Evolutionary conservation across 1,284 basidiomycete species (phyloP).

Genomic region (Filobasidium uniguttulatum): DNA sequence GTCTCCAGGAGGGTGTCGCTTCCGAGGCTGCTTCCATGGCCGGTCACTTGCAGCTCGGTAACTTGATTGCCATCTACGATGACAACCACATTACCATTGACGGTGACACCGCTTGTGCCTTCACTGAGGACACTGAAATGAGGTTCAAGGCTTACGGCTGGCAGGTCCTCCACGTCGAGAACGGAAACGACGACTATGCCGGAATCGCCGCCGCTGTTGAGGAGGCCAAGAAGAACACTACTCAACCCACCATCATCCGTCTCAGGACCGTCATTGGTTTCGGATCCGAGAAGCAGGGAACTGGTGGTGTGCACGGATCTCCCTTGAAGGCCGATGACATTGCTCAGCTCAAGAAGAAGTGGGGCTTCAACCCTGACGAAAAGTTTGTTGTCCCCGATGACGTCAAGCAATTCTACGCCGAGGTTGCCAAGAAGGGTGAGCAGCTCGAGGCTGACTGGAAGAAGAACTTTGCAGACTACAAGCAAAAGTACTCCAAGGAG

Average conservation of each 20-base stretch:
- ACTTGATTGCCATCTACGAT: conserved; percentile 82
- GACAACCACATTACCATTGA: conserved; percentile 94
- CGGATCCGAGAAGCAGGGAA: conserved; percentile 82
- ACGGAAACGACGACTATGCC: conserved; percentile 74
- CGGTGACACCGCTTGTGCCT: conserved; percentile 78
- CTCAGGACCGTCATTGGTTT: conserved; percentile 84
- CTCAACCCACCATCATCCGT: conserved; percentile 74
- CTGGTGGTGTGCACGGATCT: conserved; percentile 81
- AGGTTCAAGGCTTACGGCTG: conserved; percentile 85
- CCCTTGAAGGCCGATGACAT: conserved; percentile 91
- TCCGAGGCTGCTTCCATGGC: conserved; percentile 82
- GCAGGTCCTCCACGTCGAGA: conserved; percentile 72
- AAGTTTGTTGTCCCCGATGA: conserved; percentile 66
- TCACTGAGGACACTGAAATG: conserved; percentile 83
- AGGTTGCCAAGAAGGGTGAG: conserved; percentile 57
- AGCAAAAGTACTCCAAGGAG: conserved; percentile 64
- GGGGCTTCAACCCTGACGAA: conserved; percentile 66
- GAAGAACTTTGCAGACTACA: conserved; percentile 55
- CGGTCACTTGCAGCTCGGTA: conserved; percentile 82
- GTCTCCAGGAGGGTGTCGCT: conserved; percentile 89
- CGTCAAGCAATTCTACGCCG: conserved; percentile 56
- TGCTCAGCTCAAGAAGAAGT: conserved; percentile 65
- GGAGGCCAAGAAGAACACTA: conserved; percentile 58
- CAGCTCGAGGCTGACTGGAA: conserved; percentile 65
- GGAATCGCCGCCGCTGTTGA: conserved; percentile 67